phyloP scores from a whole-genome alignment of 2,329 filamentous ascomycete genomes.

The Leptosphaerulina australis region DNA sequence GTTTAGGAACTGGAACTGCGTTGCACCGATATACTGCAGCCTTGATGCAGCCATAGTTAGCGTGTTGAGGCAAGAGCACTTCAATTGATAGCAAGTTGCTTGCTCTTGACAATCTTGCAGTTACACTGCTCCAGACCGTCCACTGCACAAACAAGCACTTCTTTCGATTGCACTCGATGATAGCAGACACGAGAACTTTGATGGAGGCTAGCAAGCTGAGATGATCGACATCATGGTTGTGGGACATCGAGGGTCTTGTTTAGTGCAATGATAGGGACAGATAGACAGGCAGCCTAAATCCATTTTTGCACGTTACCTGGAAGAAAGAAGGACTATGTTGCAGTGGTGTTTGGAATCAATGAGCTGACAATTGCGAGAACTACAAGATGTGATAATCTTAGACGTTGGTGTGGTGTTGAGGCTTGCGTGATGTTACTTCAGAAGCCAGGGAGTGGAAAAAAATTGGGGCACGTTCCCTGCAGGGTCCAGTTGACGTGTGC shows the following conservation, averaged over 20 bases:
- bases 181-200: too few species aligned
- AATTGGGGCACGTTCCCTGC: slow-evolving; percentile 3
- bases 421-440: not conserved
- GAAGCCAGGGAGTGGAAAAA: not conserved
- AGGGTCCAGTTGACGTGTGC: slow-evolving; percentile 5
- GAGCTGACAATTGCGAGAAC: not conserved
- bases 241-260: not conserved
- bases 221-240: not conserved
- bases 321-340: not conserved
- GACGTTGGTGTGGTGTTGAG: slow-evolving; percentile 5
- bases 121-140: too few species aligned
- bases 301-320: not conserved
- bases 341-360: too few species aligned
- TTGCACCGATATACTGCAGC: too few species aligned
- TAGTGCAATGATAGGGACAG: not conserved
- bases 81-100: too few species aligned
- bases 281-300: not conserved
- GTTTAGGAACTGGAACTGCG: too few species aligned
- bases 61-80: too few species aligned
- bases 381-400: not conserved
- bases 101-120: too few species aligned
- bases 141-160: too few species aligned
- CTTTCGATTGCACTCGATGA: too few species aligned
- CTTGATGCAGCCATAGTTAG: too few species aligned
- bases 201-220: not conserved